Conservation (phyloP, 139 green algal species). For the Mychonastes homosphaera region DNA sequence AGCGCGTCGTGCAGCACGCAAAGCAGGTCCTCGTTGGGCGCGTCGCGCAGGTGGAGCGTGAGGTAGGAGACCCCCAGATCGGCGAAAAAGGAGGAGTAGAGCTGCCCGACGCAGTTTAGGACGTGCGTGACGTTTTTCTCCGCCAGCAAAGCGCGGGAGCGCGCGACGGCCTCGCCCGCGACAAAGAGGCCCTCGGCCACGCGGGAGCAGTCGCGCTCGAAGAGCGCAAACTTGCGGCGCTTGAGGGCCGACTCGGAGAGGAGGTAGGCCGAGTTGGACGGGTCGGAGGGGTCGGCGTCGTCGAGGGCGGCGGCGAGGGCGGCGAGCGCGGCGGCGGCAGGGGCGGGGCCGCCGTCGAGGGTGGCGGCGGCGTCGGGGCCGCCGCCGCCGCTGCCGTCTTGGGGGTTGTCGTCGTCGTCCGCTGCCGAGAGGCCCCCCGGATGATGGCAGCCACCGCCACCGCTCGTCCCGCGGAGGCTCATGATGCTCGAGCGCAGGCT, state of each 20-base stretch:
- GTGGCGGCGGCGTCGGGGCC: too few species aligned
- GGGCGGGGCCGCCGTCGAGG: too few species aligned
- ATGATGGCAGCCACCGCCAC: too few species aligned
- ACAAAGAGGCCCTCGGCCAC: conserved; percentile 73
- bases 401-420: too few species aligned
- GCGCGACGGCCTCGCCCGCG: conserved; percentile 72
- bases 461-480: too few species aligned
- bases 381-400: too few species aligned
- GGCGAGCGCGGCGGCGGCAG: too few species aligned
- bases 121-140: conserved; percentile 82
- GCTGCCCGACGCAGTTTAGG: conserved; percentile 90
- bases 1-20: conserved; percentile 89
- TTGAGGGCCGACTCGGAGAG: conserved; percentile 50
- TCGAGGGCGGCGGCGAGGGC: too few species aligned
- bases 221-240: conserved; percentile 56
- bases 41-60: conserved; percentile 85
- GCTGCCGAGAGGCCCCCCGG: too few species aligned
- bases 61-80: conserved; percentile 74
- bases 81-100: conserved; percentile 80
- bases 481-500: too few species aligned
- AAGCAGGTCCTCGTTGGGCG: conserved; percentile 78
- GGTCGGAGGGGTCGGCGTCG: too few species aligned
- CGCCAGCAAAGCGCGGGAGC: conserved; percentile 51
- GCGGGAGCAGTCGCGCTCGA: conserved; percentile 59
- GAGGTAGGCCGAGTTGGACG: too few species aligned